A percentile compares a stretch with the other conserved stretches of the same genome.
These are phyloP conservation scores for Clausena lansium DNA, from an alignment of 345 rosid species.

Conservation along the genomic window DNA sequence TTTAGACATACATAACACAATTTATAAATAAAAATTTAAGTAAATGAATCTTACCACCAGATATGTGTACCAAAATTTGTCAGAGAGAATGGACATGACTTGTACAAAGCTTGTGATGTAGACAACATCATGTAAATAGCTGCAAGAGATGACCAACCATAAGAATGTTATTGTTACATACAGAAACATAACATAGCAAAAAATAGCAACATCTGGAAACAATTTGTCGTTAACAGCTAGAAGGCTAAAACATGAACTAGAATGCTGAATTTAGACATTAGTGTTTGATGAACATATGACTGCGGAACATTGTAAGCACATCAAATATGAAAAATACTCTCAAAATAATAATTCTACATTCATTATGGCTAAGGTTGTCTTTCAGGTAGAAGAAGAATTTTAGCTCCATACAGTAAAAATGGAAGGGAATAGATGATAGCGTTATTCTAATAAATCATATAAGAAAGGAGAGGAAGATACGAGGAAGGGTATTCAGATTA, in stretches of 20 bases:
- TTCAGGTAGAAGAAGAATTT: not conserved
- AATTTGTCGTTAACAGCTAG: not conserved
- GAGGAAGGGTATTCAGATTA: not conserved
- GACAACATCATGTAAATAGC: conserved; percentile 77
- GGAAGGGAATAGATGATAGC: not conserved
- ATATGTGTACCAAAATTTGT: conserved; percentile 79
- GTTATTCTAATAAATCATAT: not conserved
- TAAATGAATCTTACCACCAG: conserved; percentile 58
- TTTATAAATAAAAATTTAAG: not conserved
- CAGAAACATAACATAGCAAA: not conserved
- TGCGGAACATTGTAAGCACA: not conserved
- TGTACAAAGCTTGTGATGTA: conserved; percentile 91
- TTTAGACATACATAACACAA: not conserved
- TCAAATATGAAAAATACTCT: not conserved
- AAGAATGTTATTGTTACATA: not conserved
- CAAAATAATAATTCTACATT: not conserved
- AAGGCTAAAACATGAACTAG: not conserved
- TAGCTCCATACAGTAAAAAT: not conserved
- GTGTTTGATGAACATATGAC: not conserved
- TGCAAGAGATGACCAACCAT: conserved; percentile 28
- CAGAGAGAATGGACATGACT: conserved; percentile 71
- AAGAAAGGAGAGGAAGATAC: not conserved
- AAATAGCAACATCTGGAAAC: not conserved
- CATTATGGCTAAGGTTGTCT: not conserved
- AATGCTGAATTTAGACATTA: not conserved